Base-by-base conservation (phyloP, 371 early-diverging fungal genomes). In the Mucor plumbeus region DNA sequence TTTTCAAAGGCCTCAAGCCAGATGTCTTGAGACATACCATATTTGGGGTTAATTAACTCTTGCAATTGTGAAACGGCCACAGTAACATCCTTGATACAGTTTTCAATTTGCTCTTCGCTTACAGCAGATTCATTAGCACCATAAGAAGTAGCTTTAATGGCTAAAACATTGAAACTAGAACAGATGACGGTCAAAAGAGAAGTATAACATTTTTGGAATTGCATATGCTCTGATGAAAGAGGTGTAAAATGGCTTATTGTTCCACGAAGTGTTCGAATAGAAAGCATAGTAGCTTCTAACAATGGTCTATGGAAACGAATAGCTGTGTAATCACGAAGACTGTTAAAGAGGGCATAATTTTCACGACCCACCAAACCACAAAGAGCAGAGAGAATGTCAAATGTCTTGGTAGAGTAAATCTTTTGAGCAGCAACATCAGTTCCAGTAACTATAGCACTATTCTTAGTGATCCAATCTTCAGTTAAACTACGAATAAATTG, bases 401-500 rank as follows among this genome's bases (percentile, higher is more conserved):
- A 76, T 1, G 69, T 59, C 43, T 76, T 74, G 15, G 62, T 58
- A 8, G 70, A 41, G 44, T 76, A 79, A 1, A 61, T 58, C 13
- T 72, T 68, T 21, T 72, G 70, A 9, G 59, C 62, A 31, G 57
- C 44, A 15, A 54, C 41, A 43, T 73, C 70, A 7, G 9, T 60
- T 19, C 71, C 72, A 3, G 47, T 21, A 3, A 77, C 59, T 4
- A 67, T 33, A 5, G 44, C 35, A 5, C 62, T 60, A 17, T 74
- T 72, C 3, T 70, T 63, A 26, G 40, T 53, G 26, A 80, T 76
- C 83, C 83, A 82, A 14, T 82, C 75, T 43, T 82, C 83, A 3
- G 71, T 76, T 60, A 82, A 57, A n/a, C 55, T 75, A 9, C 83
- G 76, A 33, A 78, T 70, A 15, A 80, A 69, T 4, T 69, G 61